Evolutionary conservation across 2,329 filamentous ascomycete genomes (phyloP), one percentile per base, ranked within the genome.

Genomic region (Reticulascus tulasneorum): DNA sequence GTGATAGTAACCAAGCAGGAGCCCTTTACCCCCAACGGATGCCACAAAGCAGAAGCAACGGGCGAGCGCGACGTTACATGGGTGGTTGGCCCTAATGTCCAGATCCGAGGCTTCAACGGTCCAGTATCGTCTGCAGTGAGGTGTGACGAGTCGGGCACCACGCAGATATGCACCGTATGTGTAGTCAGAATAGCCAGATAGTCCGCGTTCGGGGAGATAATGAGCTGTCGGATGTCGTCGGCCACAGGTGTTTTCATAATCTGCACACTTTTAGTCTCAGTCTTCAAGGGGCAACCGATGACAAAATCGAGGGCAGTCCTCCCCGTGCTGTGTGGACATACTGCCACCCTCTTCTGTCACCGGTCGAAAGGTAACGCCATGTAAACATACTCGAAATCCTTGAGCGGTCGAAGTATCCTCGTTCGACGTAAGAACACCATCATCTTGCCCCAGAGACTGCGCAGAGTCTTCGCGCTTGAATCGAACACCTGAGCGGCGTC

Each of bases 21-120:
- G 21, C 86, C 86, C 43, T 84, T 79, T 9, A 91, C 81, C 2
- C 90, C 90, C 1, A 97, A 69, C 1, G 93, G 93, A 63, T 98
- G 93, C 91, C 93, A 98, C 39, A 96, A 52, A 5, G 83, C 85
- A 2, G 88, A 87, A 16, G 82, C 81, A 38, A 98, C 73, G 2
- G 86, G 79, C 7, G 88, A 79, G 47, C 89, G 83, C 29, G 91
- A 87, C 32, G 90, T 83, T 31, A 96, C 88, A 60, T 97, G 91
- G 4, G 85, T 89, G 4, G 88, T 94, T 20, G 90, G 89, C 2
- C 91, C 91, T n/a, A 97, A 72, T 15, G 91, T 91, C 64, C 87
- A 94, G 35, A 87, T 87, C 59, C 87, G 94, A 20, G 90, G 73
- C 53, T 86, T 86, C 51, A 95, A 71, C 6, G 82, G 78, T 9